These are phyloP conservation scores for Hirschfeldia incana DNA, from an alignment of 345 rosid species.

Conservation along the genomic window DNA sequence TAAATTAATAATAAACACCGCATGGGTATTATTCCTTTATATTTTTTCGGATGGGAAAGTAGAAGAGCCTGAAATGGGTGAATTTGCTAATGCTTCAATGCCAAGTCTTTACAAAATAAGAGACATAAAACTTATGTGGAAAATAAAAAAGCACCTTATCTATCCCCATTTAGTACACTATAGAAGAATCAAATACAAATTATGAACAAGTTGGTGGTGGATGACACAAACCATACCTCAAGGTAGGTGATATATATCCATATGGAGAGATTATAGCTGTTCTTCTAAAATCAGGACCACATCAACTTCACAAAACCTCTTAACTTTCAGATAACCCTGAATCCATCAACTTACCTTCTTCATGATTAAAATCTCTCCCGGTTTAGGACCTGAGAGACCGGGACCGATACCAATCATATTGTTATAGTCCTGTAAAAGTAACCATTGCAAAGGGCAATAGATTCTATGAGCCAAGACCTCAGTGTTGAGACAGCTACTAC, in stretches of 20 bases:
- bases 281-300: slow-evolving; percentile 38
- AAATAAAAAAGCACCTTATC: neutral
- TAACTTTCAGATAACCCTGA: slow-evolving; percentile 16
- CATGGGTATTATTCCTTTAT: slow-evolving; percentile 34
- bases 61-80: slow-evolving; percentile 25
- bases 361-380: slow-evolving; percentile 22
- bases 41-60: slow-evolving; percentile 22
- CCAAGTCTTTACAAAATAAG: slow-evolving; percentile 33
- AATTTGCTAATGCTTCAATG: slow-evolving; percentile 32
- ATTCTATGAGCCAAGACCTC: slow-evolving; percentile 19
- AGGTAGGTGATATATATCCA: slow-evolving; percentile 41
- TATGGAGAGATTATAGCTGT: slow-evolving; percentile 34
- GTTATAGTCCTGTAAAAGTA: slow-evolving; percentile 20
- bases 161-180: slow-evolving; percentile 21
- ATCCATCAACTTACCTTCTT: slow-evolving; percentile 35
- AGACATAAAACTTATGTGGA: slow-evolving; percentile 13
- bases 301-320: slow-evolving; percentile 31
- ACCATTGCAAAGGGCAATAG: slow-evolving; percentile 19
- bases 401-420: slow-evolving; percentile 26
- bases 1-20: neutral
- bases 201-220: slow-evolving; percentile 38
- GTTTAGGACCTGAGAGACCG: slow-evolving; percentile 19
- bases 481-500: slow-evolving; percentile 26
- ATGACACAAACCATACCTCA: slow-evolving; percentile 44
- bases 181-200: neutral